A percentile compares a stretch with the other conserved stretches of the same genome.
phyloP scores from a whole-genome alignment of 2,329 filamentous ascomycete genomes.

The Ophiocordyceps polyrhachis-furcata region DNA sequence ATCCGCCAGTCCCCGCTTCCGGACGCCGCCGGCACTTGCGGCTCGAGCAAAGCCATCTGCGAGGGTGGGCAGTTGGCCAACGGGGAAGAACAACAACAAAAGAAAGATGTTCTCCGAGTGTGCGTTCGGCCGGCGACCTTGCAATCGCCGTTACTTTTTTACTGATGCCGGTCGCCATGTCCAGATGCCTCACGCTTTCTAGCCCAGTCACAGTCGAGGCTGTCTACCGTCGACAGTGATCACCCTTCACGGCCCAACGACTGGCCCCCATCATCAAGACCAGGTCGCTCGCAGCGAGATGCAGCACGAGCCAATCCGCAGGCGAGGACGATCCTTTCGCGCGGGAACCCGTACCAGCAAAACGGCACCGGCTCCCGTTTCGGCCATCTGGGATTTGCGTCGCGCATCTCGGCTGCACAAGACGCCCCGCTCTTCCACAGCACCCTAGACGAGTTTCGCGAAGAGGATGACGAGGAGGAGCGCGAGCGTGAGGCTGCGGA shows the following conservation, averaged over 20 bases:
- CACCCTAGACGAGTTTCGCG: constrained; percentile 72
- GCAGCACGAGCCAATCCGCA: constrained; percentile 7
- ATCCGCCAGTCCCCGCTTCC: background rate
- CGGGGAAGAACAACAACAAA: constrained; percentile 6
- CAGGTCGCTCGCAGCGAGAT: constrained; percentile 14
- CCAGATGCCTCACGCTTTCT: constrained; percentile 92
- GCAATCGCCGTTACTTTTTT: background rate
- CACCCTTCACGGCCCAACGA: constrained; percentile 12
- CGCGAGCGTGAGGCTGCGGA: constrained; percentile 85
- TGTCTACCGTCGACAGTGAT: constrained; percentile 46
- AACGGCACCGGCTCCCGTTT: constrained; percentile 52
- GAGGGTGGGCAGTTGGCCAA: constrained; percentile 13
- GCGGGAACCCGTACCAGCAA: constrained; percentile 70
- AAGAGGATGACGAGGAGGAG: constrained; percentile 86
- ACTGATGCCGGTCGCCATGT: constrained; percentile 5
- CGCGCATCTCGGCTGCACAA: constrained; percentile 50
- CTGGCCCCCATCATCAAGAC: constrained; percentile 15
- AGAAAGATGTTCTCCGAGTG: constrained; percentile 52
- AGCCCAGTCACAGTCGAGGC: constrained; percentile 83
- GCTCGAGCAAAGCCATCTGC: background rate
- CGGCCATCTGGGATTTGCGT: constrained; percentile 55
- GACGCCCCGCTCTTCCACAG: constrained; percentile 92
- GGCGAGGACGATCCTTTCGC: constrained; percentile 24
- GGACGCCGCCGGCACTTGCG: background rate
- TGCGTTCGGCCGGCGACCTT: constrained; percentile 26